phyloP scores from a whole-genome alignment of 2,329 filamentous ascomycete species.

The Venturiaceae sp. region DNA sequence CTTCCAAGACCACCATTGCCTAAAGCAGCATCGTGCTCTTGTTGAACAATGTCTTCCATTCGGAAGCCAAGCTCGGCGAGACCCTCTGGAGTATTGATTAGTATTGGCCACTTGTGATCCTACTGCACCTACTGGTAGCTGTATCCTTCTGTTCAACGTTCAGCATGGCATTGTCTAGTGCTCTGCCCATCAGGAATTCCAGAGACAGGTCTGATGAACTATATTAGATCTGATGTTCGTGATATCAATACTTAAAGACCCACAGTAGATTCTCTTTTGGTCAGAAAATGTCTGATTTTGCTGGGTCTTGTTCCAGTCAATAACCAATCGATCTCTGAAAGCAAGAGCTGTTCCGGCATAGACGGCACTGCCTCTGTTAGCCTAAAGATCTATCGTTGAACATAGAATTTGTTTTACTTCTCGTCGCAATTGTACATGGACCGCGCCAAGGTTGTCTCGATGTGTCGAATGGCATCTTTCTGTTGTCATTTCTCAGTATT shows the following conservation, averaged over 20 bases:
- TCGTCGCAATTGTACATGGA: constrained; percentile 99
- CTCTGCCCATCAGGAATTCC: constrained; percentile 94
- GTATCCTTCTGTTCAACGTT: constrained; percentile 83
- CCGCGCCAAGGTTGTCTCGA: constrained; percentile 91
- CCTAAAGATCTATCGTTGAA: neutral
- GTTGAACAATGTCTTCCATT: constrained; percentile 87
- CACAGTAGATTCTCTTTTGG: constrained; percentile 87
- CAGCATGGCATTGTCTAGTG: constrained; percentile 96
- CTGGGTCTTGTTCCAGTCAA: constrained; percentile 97
- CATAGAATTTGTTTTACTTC: constrained; percentile 29
- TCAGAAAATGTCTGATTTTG: constrained; percentile 88
- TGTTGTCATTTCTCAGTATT: constrained; percentile 26
- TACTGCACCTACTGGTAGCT: constrained; percentile 56
- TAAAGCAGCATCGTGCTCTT: constrained; percentile 92
- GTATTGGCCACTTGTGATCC: constrained; percentile 7
- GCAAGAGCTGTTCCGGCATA: constrained; percentile 87
- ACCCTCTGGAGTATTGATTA: constrained; percentile 49
- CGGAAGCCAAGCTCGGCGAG: constrained; percentile 86
- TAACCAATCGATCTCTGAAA: constrained; percentile 83
- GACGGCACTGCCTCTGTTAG: constrained; percentile 49
- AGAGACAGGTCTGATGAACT: constrained; percentile 67
- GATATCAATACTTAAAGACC: constrained; percentile 13
- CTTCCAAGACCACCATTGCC: constrained; percentile 94
- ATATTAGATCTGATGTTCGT: neutral
- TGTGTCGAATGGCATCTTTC: constrained; percentile 80